Percentiles rank a stretch among this genome's conserved stretches.
Evolutionary conservation across 352 stramenopile genomes (phyloP).

Genomic region (Phytophthora sojae): DNA sequence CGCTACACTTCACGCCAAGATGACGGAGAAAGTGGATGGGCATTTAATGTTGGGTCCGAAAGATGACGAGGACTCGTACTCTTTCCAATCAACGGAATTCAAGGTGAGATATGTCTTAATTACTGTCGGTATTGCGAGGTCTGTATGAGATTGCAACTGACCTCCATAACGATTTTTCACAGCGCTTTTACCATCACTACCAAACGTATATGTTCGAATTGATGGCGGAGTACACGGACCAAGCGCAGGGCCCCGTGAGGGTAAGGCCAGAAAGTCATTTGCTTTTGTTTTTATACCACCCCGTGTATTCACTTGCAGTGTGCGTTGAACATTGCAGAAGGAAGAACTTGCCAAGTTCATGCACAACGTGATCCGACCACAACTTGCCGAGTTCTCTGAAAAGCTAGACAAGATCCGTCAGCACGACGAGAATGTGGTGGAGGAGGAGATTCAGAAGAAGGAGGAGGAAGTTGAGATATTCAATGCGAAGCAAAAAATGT

Average conservation of each 20-base stretch:
- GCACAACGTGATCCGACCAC: slow-evolving; percentile 58
- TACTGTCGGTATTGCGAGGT: not conserved
- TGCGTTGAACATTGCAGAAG: slow-evolving; percentile 40
- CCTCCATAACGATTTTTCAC: slow-evolving; percentile 4
- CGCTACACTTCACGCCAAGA: slow-evolving; percentile 56
- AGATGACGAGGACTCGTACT: slow-evolving; percentile 67
- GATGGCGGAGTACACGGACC: slow-evolving; percentile 76
- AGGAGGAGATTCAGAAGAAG: slow-evolving; percentile 66
- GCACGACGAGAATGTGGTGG: slow-evolving; percentile 57
- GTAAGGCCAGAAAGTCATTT: slow-evolving; percentile 28
- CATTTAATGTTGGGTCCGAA: slow-evolving; percentile 52
- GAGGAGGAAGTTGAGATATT: slow-evolving; percentile 62
- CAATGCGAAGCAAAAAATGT: slow-evolving; percentile 65
- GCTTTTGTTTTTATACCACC: not conserved
- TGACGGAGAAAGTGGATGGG: slow-evolving; percentile 67
- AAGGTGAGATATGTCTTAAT: slow-evolving; percentile 49
- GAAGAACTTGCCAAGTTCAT: slow-evolving; percentile 73
- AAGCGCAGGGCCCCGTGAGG: slow-evolving; percentile 65
- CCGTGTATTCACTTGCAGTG: not conserved
- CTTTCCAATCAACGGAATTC: slow-evolving; percentile 70
- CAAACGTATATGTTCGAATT: slow-evolving; percentile 73
- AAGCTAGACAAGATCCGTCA: slow-evolving; percentile 73
- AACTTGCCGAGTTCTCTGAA: slow-evolving; percentile 61
- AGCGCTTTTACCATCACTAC: slow-evolving; percentile 83
- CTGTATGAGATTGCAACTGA: not conserved